These are phyloP conservation scores for Raphanus sativus DNA, from an alignment of 345 rosid species.

Conservation along the genomic window DNA sequence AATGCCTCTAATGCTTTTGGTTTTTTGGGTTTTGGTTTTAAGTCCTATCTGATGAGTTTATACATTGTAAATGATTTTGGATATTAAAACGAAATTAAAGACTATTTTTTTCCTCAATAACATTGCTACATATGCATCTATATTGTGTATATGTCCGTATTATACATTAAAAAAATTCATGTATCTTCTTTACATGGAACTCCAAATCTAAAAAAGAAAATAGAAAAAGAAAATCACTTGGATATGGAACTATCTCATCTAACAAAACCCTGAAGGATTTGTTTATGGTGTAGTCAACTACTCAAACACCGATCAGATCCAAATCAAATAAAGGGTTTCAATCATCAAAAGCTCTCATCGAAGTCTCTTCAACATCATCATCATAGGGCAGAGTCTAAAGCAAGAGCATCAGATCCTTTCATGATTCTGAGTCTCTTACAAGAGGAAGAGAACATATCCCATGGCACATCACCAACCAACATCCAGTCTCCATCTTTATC, in stretches of 20 bases:
- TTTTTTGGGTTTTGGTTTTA: neutral
- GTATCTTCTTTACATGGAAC: slow-evolving; percentile 39
- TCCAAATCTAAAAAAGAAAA: slow-evolving; percentile 2
- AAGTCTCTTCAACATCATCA: neutral
- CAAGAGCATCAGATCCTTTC: slow-evolving; percentile 57
- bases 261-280: slow-evolving; percentile 23
- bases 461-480: slow-evolving; percentile 85
- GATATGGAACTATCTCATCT: slow-evolving; percentile 21
- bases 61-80: neutral
- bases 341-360: slow-evolving; percentile 13
- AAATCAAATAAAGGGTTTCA: slow-evolving; percentile 34
- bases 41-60: neutral
- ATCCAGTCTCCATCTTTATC: slow-evolving; percentile 87
- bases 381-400: slow-evolving; percentile 32
- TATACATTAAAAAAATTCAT: slow-evolving; percentile 23
- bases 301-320: slow-evolving; percentile 22
- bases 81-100: neutral
- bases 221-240: neutral
- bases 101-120: neutral
- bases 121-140: slow-evolving; percentile 16
- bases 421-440: slow-evolving; percentile 61
- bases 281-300: slow-evolving; percentile 20
- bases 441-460: slow-evolving; percentile 64
- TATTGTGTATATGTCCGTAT: slow-evolving; percentile 16
- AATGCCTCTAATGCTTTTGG: neutral